These are phyloP conservation scores for Lizonia empirigonia DNA, from an alignment of 2,329 filamentous ascomycete genomes.

Conservation along the genomic window DNA sequence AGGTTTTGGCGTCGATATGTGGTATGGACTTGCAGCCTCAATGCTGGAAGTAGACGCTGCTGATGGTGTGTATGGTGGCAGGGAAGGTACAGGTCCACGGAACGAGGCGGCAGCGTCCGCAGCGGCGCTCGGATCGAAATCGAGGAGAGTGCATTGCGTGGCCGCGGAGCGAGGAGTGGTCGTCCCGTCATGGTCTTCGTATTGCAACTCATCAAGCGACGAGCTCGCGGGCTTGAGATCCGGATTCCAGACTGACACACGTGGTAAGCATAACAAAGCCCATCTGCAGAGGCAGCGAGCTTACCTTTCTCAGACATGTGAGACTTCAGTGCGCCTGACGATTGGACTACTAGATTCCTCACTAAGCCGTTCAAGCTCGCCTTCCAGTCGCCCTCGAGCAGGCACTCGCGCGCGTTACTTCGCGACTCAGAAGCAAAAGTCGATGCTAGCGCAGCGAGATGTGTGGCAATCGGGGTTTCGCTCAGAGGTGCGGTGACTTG, in stretches of 20 bases:
- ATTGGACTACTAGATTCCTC: conserved; percentile 12
- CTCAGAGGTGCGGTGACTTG: conserved; percentile 2
- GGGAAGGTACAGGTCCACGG: conserved; percentile 18
- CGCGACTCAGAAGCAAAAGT: conserved; percentile 13
- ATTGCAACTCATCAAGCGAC: conserved; percentile 7
- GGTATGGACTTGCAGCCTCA: conserved; percentile 25
- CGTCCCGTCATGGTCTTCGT: conserved; percentile 13
- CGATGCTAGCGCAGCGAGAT: background rate
- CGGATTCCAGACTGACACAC: conserved; percentile 19
- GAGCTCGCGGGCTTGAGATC: conserved; percentile 20
- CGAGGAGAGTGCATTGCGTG: conserved; percentile 10
- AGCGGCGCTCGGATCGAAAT: too few species aligned
- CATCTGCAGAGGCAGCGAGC: background rate
- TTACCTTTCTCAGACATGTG: conserved; percentile 27
- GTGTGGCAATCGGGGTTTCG: background rate
- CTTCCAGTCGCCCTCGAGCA: conserved; percentile 27
- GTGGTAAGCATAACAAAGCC: conserved; percentile 5
- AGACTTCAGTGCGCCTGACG: conserved; percentile 8
- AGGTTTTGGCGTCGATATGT: conserved; percentile 27
- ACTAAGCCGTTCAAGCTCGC: conserved; percentile 18
- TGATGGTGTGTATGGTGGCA: conserved; percentile 20
- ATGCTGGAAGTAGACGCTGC: conserved; percentile 22
- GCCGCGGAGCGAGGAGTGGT: conserved; percentile 2
- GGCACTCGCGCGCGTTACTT: conserved; percentile 18
- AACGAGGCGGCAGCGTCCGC: conserved; percentile 10